phyloP scores from a whole-genome alignment of 306 rosid genomes.

The peach (Prunus persica) region Prunus_persica_NCBIv2 NC_034009.1:30495001-30495500 shows the following conservation, averaged over 20 bases:
- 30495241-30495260: conserved; percentile 18
- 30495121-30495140: background rate
- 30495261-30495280: conserved; percentile 52
- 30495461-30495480: background rate
- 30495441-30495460: conserved; percentile 31
- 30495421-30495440: conserved; percentile 14
- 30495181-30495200: conserved; percentile 38
- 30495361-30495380: conserved; percentile 20
- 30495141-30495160: conserved; percentile 36
- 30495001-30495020: background rate
- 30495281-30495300: conserved; percentile 35
- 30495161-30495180: conserved; percentile 15
- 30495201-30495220: conserved; percentile 12
- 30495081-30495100: conserved; percentile 13
- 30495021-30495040: conserved; percentile 36
- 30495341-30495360: conserved; percentile 32
- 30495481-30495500: background rate
- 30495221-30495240: conserved; percentile 31
- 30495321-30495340: conserved; percentile 36
- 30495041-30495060: background rate
- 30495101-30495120: conserved; percentile 5
- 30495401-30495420: conserved; percentile 6
- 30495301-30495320: conserved; percentile 48
- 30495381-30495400: background rate
- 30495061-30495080: background rate